phyloP scores from a whole-genome alignment of 192 early-diverging fungal species.

The Backusella macrospora region DNA sequence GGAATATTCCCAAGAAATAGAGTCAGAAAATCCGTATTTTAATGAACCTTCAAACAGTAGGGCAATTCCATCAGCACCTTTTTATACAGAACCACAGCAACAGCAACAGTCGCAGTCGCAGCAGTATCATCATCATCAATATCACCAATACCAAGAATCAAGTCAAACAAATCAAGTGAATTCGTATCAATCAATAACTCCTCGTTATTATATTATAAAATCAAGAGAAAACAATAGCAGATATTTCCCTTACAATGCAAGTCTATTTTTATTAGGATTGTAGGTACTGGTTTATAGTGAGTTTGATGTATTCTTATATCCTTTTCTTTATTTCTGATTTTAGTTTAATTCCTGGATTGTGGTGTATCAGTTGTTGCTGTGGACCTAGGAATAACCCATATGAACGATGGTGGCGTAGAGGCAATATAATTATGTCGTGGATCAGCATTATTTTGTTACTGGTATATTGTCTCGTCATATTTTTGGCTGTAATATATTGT shows the following conservation, averaged over 20 bases:
- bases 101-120: too few species aligned
- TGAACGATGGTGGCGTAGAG: conserved; percentile 5
- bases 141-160: not conserved
- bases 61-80: too few species aligned
- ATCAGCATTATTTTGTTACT: not conserved
- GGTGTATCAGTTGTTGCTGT: not conserved
- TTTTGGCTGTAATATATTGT: not conserved
- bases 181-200: not conserved
- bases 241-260: not conserved
- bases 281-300: not conserved
- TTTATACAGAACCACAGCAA: too few species aligned
- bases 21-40: not conserved
- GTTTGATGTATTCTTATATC: not conserved
- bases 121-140: not conserved
- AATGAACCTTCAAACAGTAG: not conserved
- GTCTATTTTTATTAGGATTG: not conserved
- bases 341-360: conserved; percentile 1
- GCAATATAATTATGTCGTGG: not conserved
- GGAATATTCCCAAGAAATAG: not conserved
- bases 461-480: not conserved
- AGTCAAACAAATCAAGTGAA: not conserved
- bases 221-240: not conserved
- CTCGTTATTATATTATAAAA: not conserved
- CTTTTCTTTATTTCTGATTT: not conserved
- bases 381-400: not conserved